These are phyloP conservation scores for Thecaphora thlaspeos DNA, from an alignment of 1,284 basidiomycete species.

Conservation along the genomic window DNA sequence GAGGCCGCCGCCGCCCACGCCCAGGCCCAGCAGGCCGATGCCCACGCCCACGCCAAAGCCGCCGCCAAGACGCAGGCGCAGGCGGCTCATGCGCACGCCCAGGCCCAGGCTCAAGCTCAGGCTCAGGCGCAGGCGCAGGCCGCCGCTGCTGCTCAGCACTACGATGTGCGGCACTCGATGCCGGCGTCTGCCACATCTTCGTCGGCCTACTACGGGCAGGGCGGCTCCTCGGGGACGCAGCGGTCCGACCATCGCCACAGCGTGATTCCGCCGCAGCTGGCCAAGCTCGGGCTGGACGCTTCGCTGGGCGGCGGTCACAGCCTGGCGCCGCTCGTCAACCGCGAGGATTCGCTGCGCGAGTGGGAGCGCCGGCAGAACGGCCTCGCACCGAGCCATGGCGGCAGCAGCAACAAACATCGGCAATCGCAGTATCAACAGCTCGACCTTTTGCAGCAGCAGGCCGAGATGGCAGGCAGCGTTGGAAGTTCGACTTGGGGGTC, in stretches of 20 bases:
- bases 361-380: conserved; percentile 64
- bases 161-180: conserved; percentile 27
- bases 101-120: conserved; percentile 33
- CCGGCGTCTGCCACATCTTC: conserved; percentile 10
- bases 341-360: conserved; percentile 49
- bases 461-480: conserved; percentile 9
- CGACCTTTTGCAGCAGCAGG: conserved; percentile 39
- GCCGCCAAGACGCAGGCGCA: conserved; percentile 39
- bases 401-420: conserved; percentile 25
- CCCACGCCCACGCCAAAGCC: conserved; percentile 29
- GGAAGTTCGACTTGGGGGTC: background rate
- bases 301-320: conserved; percentile 18
- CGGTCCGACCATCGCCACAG: conserved; percentile 64
- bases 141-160: conserved; percentile 27
- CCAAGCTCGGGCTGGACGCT: conserved; percentile 56
- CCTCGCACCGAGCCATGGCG: conserved; percentile 19
- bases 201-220: conserved; percentile 11
- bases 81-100: conserved; percentile 31
- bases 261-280: conserved; percentile 81
- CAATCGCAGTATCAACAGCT: conserved; percentile 35
- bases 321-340: conserved; percentile 48
- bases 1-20: conserved; percentile 17
- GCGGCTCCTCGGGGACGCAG: conserved; percentile 1
- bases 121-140: conserved; percentile 28
- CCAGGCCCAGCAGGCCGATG: conserved; percentile 10